Evolutionary conservation across 495 filamentous ascomycete species (phyloP), one percentile per base, ranked within the genome.

Genomic region (Trichoderma erinaceum): DNA sequence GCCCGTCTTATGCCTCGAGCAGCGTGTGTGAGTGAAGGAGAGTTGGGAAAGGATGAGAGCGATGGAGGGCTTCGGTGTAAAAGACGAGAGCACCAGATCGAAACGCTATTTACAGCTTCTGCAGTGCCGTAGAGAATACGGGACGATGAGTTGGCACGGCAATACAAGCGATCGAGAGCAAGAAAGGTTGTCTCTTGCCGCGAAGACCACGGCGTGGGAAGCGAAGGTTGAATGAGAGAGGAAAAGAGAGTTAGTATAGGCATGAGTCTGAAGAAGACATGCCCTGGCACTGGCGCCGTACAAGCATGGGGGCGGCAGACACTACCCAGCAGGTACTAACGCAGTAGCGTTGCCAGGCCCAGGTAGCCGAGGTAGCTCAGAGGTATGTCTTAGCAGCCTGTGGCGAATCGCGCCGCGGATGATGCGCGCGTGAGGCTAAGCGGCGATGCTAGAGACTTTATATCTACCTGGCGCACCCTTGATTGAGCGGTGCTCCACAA

Each of bases 171-270:
- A 61, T 61, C 29, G 27, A 23, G 23, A 61, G 12, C 16, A 61
- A 32, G 27, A 32, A 61, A 32, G 21, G 50, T 12, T 21, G 50
- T 58, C 44, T 48, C 15, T n/a, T 13, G 15, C 44, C 44, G 6
- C 44, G 50, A 58, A 58, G 50, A 58, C 50, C 16, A 25, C 50
- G 50, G 23, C 50, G n/a, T 21, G 50, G 21, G 44, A 48, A 48
- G 44, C 4, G 16, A 61, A 61, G 56, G 56, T 61, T 61, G 56
- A 32, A 27, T 61, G 56, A 32, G 56, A 61, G 44, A 48, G 44
- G 44, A 48, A 48, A 48, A 48, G 44, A 48, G 44, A 48, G 44
- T 48, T 48, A n/a, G 44, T 15, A n/a, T 48, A 48, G 44, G 44
- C 44, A 48, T 48, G 44, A 48, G n/a, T 48, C 21, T 27, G 50